Evolutionary conservation across 2,329 filamentous ascomycete species (phyloP).

Genomic region (Phialemoniopsis sp.): DNA sequence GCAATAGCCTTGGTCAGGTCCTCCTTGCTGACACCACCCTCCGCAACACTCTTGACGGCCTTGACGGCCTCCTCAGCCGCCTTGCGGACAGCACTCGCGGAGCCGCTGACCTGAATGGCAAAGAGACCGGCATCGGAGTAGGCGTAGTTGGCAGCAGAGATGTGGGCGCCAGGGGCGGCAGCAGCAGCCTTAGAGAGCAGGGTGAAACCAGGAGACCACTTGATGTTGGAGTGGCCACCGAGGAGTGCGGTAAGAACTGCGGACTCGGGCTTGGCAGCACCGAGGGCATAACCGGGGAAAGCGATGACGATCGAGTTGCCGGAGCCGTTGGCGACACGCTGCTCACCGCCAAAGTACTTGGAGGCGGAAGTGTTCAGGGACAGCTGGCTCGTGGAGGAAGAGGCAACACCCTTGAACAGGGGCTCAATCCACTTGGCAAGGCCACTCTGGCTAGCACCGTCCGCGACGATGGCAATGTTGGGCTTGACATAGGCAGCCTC

Average conservation of each 20-base stretch:
- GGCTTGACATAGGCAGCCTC: slow-evolving; percentile 78
- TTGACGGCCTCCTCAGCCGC: slow-evolving; percentile 76
- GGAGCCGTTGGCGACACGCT: slow-evolving; percentile 72
- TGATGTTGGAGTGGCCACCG: slow-evolving; percentile 86
- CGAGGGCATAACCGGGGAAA: slow-evolving; percentile 84
- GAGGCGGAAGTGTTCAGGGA: slow-evolving; percentile 57
- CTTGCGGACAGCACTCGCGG: slow-evolving; percentile 66
- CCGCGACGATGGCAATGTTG: slow-evolving; percentile 88
- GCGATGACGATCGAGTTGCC: slow-evolving; percentile 85
- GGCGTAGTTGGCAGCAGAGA: slow-evolving; percentile 71
- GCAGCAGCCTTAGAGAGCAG: slow-evolving; percentile 77
- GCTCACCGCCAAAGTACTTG: slow-evolving; percentile 94
- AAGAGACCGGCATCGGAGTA: slow-evolving; percentile 96
- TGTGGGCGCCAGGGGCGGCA: slow-evolving; percentile 60
- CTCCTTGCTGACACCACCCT: slow-evolving; percentile 74
- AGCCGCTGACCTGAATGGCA: slow-evolving; percentile 74
- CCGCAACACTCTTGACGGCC: slow-evolving; percentile 75
- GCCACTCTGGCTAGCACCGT: slow-evolving; percentile 73
- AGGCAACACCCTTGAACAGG: slow-evolving; percentile 76
- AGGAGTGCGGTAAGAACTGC: slow-evolving; percentile 84
- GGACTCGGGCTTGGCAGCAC: slow-evolving; percentile 83
- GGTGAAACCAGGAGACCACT: slow-evolving; percentile 93
- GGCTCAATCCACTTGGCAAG: slow-evolving; percentile 87
- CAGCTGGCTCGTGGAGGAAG: slow-evolving; percentile 46
- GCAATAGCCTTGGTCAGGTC: slow-evolving; percentile 89